A percentile compares a stretch with the other conserved stretches of the same genome.
These are phyloP conservation scores for Neofusicoccum ribis DNA, from an alignment of 2,329 filamentous ascomycete species.

Conservation along the genomic window DNA sequence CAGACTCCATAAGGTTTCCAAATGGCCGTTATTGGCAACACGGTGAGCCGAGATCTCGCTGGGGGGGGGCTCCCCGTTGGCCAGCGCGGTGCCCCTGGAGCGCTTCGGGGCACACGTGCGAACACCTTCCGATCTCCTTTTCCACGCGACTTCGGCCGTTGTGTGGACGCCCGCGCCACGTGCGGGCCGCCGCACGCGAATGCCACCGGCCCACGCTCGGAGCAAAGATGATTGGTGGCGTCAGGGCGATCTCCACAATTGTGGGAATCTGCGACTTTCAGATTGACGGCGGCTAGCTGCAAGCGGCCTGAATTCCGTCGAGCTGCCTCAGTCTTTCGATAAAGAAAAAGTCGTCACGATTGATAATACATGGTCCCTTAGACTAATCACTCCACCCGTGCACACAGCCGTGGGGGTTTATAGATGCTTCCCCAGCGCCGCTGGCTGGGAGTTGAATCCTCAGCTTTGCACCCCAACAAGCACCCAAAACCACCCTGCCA, in stretches of 20 bases:
- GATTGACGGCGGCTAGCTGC: slow-evolving; percentile 8
- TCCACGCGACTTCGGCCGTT: slow-evolving; percentile 13
- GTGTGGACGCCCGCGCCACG: slow-evolving; percentile 7
- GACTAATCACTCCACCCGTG: slow-evolving; percentile 11
- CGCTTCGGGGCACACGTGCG: too few species aligned
- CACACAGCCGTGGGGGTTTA: neutral
- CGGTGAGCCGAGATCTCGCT: neutral
- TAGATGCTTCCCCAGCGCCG: neutral
- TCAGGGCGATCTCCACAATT: neutral
- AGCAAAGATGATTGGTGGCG: neutral
- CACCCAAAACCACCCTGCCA: neutral
- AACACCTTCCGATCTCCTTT: slow-evolving; percentile 3
- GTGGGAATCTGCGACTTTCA: neutral
- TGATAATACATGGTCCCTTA: slow-evolving; percentile 1
- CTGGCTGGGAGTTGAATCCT: neutral
- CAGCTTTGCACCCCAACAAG: slow-evolving; percentile 8
- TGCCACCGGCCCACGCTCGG: slow-evolving; percentile 2
- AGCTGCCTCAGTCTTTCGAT: slow-evolving; percentile 11
- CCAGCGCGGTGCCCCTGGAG: neutral
- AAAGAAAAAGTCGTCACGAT: neutral
- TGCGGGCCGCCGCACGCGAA: slow-evolving; percentile 13
- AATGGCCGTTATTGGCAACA: neutral
- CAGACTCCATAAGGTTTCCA: neutral
- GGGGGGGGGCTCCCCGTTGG: neutral
- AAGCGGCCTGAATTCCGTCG: neutral